Base-by-base conservation (phyloP, 495 filamentous ascomycete genomes). In the Penicilliopsis zonata region DNA sequence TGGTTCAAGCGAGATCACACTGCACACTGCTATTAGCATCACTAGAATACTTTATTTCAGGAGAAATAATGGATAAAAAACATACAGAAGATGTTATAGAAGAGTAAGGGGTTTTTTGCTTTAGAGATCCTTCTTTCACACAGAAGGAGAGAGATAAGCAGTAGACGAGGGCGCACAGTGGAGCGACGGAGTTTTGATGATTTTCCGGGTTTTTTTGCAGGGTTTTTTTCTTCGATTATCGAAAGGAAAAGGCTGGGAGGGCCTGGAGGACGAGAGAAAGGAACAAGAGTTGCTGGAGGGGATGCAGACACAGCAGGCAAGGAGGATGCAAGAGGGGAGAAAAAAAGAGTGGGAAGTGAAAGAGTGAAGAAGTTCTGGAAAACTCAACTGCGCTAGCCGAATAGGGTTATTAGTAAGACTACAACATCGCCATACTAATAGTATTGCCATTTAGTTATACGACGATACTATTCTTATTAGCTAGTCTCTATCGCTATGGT, bases 191-290 rank as follows among this genome's bases (percentile, higher is more conserved):
- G 43, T 45, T 52, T 40, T 43, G 46, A 37, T 37, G 41, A 40
- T 49, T 53, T 56, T 60, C 45, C 43, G 38, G 37, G 31, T 52
- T 60, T 65, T 62, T 65, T 65, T 42, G 41, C 24, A 33, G 42
- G 36, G 42, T 64, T 62, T 50, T 61, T 68, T 69, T 63, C 51
- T 55, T 61, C 38, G 43, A 45, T 40, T 35, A 37, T 61, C 47
- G 46, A 54, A 58, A 58, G 49, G 48, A 51, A 59, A 52, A 43
- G 51, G 50, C 43, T 40, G 43, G 31, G 27, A 35, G 46, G 47
- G 37, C 44, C 37, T 46, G 34, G 33, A 50, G 43, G 52, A 53
- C 61, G 63, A 56, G 58, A 59, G 49, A 51, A 57, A 47, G 53
- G 42, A 51, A 51, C 46, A 58, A 50, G 47, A 41, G 41, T 36